A percentile compares a stretch with the other conserved stretches of the same genome.
Conservation (phyloP, 1,139 yeast genomes). For the Meyerozyma smithsonii region DNA sequence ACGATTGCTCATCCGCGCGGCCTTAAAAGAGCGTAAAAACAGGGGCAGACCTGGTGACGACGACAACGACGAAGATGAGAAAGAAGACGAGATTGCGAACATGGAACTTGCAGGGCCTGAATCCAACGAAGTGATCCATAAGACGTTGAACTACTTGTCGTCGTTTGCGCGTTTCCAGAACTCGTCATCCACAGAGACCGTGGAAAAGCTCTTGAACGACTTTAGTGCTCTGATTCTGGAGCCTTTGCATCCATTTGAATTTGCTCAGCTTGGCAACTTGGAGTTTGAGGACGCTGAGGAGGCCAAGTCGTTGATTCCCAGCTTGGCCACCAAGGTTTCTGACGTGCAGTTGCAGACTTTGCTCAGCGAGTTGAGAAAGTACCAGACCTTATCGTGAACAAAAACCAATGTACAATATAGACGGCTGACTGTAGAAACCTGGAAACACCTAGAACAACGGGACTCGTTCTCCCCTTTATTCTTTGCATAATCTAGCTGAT, state of each 20-base stretch:
- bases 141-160: slow-evolving; percentile 83
- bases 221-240: slow-evolving; percentile 55
- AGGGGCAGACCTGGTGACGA: slow-evolving; percentile 28
- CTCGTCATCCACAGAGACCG: slow-evolving; percentile 89
- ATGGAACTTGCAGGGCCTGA: slow-evolving; percentile 66
- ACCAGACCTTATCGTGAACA: slow-evolving; percentile 42
- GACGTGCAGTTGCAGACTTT: slow-evolving; percentile 85
- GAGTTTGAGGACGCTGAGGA: slow-evolving; percentile 98
- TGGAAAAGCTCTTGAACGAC: slow-evolving; percentile 73
- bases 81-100: slow-evolving; percentile 62
- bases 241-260: slow-evolving; percentile 88
- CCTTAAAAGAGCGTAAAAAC: slow-evolving; percentile 71
- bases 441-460: not conserved
- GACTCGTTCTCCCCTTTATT: not conserved
- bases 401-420: slow-evolving; percentile 2
- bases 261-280: slow-evolving; percentile 89
- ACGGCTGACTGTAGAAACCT: not conserved
- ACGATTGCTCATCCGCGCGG: slow-evolving; percentile 83
- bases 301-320: slow-evolving; percentile 90
- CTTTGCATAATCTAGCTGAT: not conserved
- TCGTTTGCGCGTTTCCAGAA: slow-evolving; percentile 87
- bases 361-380: slow-evolving; percentile 77
- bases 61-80: slow-evolving; percentile 36
- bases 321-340: slow-evolving; percentile 71
- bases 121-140: slow-evolving; percentile 71